Conservation (phyloP, 768 basidiomycete genomes). For the Crepidotus variabilis region DNA sequence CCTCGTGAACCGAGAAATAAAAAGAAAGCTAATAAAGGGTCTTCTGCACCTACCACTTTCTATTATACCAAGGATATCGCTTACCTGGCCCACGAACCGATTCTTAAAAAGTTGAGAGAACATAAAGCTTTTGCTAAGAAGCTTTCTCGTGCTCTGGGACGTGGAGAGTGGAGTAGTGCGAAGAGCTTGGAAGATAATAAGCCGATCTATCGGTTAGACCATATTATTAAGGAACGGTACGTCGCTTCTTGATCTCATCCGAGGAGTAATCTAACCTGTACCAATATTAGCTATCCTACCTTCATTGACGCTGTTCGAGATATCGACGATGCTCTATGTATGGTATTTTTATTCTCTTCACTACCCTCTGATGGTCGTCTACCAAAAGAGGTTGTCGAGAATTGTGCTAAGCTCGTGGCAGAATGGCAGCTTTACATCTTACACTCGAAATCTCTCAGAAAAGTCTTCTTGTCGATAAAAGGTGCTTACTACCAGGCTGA, state of each 20-base stretch:
- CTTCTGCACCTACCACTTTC: conserved; percentile 94
- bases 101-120: conserved; percentile 88
- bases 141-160: conserved; percentile 85
- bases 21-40: conserved; percentile 96
- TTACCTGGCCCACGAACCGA: conserved; percentile 94
- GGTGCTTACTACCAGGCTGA: conserved; percentile 98
- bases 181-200: conserved; percentile 92
- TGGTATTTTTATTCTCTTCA: conserved; percentile 89
- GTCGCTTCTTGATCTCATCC: conserved; percentile 15
- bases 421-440: conserved; percentile 98
- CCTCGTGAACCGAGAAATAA: conserved; percentile 91
- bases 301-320: conserved; percentile 95
- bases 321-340: conserved; percentile 95
- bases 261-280: not conserved
- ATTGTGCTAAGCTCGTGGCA: conserved; percentile 83
- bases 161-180: conserved; percentile 93
- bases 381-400: conserved; percentile 80
- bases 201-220: conserved; percentile 89
- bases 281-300: conserved; percentile 79
- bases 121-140: conserved; percentile 99
- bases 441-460: conserved; percentile 78
- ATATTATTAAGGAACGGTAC: conserved; percentile 96
- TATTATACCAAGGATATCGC: conserved; percentile 98
- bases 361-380: conserved; percentile 85
- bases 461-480: conserved; percentile 95